Evolutionary conservation across 2,329 filamentous ascomycete genomes (phyloP).

Genomic region (Tolypocladium pustulatum): DNA sequence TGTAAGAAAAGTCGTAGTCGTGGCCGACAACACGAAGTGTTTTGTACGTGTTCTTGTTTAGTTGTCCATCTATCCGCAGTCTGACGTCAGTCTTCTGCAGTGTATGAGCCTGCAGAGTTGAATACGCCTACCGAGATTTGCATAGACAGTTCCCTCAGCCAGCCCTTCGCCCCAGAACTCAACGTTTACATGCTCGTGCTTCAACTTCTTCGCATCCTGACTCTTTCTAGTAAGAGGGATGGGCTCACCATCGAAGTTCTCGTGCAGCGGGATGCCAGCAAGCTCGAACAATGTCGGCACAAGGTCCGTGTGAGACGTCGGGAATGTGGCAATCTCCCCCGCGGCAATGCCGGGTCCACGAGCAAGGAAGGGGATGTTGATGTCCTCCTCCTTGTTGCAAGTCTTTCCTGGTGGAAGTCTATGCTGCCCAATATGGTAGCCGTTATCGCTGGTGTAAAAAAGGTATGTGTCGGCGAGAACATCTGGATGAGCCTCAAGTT

Average conservation of each 20-base stretch:
- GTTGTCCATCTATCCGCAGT: not conserved
- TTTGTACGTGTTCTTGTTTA: conserved; percentile 49
- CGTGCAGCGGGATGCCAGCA: conserved; percentile 27
- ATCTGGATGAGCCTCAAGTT: conserved; percentile 35
- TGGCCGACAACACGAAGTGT: conserved; percentile 41
- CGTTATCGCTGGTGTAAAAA: conserved; percentile 50
- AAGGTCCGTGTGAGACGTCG: conserved; percentile 53
- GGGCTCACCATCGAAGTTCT: conserved; percentile 46
- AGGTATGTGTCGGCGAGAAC: conserved; percentile 52
- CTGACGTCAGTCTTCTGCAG: not conserved
- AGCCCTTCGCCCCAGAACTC: conserved; percentile 43
- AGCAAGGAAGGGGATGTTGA: conserved; percentile 46
- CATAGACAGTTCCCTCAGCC: conserved; percentile 23
- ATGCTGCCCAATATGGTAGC: conserved; percentile 51
- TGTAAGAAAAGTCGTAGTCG: conserved; percentile 52
- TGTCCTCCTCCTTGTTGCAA: conserved; percentile 48
- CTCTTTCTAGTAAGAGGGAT: conserved; percentile 30
- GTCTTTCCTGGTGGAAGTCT: conserved; percentile 47
- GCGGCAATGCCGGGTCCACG: conserved; percentile 41
- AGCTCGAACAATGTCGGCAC: conserved; percentile 47
- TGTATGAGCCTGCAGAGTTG: too few relatives aligned
- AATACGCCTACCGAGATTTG: conserved; percentile 3
- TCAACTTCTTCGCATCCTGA: conserved; percentile 9
- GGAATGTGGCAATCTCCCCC: conserved; percentile 26
- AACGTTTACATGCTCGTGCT: conserved; percentile 45